Evolutionary conservation across 305 asterid genomes (phyloP).

Genomic region (Fraxinus paxiana): DNA sequence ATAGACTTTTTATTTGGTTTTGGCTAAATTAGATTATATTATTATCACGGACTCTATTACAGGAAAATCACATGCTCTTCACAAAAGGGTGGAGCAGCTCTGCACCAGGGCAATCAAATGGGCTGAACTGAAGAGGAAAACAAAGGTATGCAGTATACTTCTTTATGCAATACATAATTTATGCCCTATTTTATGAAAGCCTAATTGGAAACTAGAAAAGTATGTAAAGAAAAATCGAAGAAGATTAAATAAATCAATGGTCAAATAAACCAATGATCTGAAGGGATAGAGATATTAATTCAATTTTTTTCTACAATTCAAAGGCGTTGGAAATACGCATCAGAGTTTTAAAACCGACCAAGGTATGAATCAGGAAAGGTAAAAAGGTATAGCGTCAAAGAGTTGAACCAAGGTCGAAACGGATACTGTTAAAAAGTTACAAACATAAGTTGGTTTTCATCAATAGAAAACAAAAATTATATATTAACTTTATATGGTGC

Average conservation of each 20-base stretch:
- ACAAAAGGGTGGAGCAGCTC: constrained; percentile 91
- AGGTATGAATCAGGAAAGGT: background rate
- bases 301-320: background rate
- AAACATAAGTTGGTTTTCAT: background rate
- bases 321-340: background rate
- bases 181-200: background rate
- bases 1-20: background rate
- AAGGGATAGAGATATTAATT: background rate
- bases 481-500: background rate
- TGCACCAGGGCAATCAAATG: constrained; percentile 93
- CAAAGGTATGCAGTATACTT: constrained; percentile 47
- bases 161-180: background rate
- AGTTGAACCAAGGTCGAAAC: background rate
- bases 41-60: constrained; percentile 9
- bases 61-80: constrained; percentile 99
- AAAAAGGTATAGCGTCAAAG: background rate
- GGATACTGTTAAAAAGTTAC: background rate
- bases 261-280: background rate
- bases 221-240: background rate
- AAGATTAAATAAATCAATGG: background rate
- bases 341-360: background rate
- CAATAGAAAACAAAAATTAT: background rate
- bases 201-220: background rate
- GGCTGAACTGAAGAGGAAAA: constrained; percentile 78
- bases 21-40: background rate